Evolutionary conservation across 164 flowering plant species (phyloP), one percentile per base, ranked within the genome.

Genomic region (Vitis labrusca): DNA sequence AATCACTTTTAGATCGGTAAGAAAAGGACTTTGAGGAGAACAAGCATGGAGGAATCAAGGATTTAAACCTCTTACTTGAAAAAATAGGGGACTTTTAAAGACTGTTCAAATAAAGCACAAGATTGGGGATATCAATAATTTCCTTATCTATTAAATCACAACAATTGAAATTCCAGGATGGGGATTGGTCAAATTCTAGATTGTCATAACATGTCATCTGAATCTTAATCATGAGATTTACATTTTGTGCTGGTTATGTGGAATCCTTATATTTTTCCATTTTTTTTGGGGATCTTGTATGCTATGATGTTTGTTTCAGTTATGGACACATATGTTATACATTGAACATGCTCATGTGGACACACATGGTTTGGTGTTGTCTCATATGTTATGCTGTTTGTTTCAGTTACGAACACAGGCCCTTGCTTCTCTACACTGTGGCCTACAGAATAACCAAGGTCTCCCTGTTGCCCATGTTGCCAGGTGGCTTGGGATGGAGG

Each of bases 401-500:
- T 49, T 70, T n/a, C 92, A 95, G 99, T 79, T 96, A 77, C 84
- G 97, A 58, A 88, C 92, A 66, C 95, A 93, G 76, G 99, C 97
- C n/a, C 93, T 96, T 74, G 98, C 98, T 80, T 86, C 93, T 72
- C 77, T 96, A 65, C 97, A 96, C 71, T 63, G 84, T 76, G 97
- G 97, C 76, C 86, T 96, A 19, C 98, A 84, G 72, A 88, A 70
- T 73, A 89, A 86, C 76, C 97, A 93, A 78, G 99, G 99, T 71
- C 77, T 96, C 56, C 99, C 99, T 61, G 78, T 96, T 51, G 19
- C 85, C 14, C 88, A 79, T 76, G 84, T 88, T 73, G 78, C 90
- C 27, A 76, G 77, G 66, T 95, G 99, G 99, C 85, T 95, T 48
- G 97, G 82, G 50, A 81, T 92, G 93, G 99, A 95, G 99, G 99